Base-by-base conservation (phyloP, 2,329 filamentous ascomycete genomes). In the Meredithiella fracta region DNA sequence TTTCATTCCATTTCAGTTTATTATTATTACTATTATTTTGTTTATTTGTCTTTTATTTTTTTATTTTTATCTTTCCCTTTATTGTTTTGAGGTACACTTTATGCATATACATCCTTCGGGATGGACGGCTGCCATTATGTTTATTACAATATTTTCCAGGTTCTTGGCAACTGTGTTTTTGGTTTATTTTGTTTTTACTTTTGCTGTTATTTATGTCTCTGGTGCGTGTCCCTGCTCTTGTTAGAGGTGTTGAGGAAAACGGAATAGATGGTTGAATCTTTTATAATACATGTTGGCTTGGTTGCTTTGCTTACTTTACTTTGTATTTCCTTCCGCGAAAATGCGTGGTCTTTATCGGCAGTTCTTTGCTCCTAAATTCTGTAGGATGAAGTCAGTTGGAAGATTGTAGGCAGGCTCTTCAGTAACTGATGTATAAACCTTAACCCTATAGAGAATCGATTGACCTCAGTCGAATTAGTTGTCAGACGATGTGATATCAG, bases 1-100 rank as follows among this genome's bases (percentile, higher is more conserved):
- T 44, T 54, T 54, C 23, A 6, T 17, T 50, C 22, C 15, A 34
- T 42, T 34, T 54, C 34, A 15, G n/a, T 23, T 37, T 31, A 47
- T 22, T 38, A 23, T 51, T 58, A 40, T 58, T 26, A 25, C 42
- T 52, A 5, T 40, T 55, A n/a, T 4, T 55, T 58, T 37, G 34
- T 14, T 47, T 54, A 34, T 23, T 49, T 58, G 2, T 50, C 26
- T 40, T 55, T 47, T 7, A 15, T 26, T 11, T 51, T 34, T 42
- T 51, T 11, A 8, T 51, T 37, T 9, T 47, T 57, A n/a, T 23
- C 17, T 53, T 31, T 17, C 37, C 23, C 44, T 47, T 53, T 52
- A 17, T 11, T 37, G 14, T n/a, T 57, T n/a, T 47, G 47, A 44
- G 31, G 31, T 20, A 38, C 44, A 31, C 23, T 25, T 53, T 53